Evolutionary conservation across 495 filamentous ascomycete species (phyloP).

Genomic region (Aspergillus asperescens): DNA sequence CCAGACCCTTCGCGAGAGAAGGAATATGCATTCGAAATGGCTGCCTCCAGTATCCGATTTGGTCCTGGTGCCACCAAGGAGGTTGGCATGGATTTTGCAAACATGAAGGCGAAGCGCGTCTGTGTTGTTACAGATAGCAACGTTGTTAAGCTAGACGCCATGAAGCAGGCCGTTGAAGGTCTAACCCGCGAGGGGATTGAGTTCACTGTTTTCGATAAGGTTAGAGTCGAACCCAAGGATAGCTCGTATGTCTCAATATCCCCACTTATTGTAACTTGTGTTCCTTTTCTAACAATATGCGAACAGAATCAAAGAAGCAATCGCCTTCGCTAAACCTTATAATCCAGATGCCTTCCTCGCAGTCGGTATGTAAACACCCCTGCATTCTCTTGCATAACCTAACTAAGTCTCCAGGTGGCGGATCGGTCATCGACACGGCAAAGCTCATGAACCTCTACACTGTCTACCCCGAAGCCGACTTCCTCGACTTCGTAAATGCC

Average conservation of each 20-base stretch:
- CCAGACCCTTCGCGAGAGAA: slow-evolving; percentile 66
- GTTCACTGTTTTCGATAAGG: slow-evolving; percentile 73
- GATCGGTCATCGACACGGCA: slow-evolving; percentile 91
- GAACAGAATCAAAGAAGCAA: slow-evolving; percentile 64
- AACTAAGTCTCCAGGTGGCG: slow-evolving; percentile 40
- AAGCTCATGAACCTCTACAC: slow-evolving; percentile 98
- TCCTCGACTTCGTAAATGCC: slow-evolving; percentile 96
- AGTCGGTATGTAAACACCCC: slow-evolving; percentile 56
- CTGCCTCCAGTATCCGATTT: slow-evolving; percentile 84
- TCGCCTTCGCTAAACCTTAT: slow-evolving; percentile 74
- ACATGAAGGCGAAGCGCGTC: slow-evolving; percentile 79
- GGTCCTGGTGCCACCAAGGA: slow-evolving; percentile 90
- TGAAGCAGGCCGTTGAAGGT: slow-evolving; percentile 75
- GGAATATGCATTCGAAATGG: slow-evolving; percentile 99
- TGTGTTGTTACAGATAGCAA: slow-evolving; percentile 85
- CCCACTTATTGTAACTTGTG: neutral
- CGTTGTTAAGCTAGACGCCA: slow-evolving; percentile 72
- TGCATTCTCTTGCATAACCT: neutral
- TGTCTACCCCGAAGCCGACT: slow-evolving; percentile 79
- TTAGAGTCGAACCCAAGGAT: slow-evolving; percentile 87
- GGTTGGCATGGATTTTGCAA: slow-evolving; percentile 97
- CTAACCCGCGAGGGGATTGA: slow-evolving; percentile 70
- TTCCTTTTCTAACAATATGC: neutral
- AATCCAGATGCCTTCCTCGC: slow-evolving; percentile 84
- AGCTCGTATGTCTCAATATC: slow-evolving; percentile 51